These are phyloP conservation scores for Gnaphalium uliginosum DNA, from an alignment of 129 eudicot genomes.

Conservation along the genomic window DNA sequence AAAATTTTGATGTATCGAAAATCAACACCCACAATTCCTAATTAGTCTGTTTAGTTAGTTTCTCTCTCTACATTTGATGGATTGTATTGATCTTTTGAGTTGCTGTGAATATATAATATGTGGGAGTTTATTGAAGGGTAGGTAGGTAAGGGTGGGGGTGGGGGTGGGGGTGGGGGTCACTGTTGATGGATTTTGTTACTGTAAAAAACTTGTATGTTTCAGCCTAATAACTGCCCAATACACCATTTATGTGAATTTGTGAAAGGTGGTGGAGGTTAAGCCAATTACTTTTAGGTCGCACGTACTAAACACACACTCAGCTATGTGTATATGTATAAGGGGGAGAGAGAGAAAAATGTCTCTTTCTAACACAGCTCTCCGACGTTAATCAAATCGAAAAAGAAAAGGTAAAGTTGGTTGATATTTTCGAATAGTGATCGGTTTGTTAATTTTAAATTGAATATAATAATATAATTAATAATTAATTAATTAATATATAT, in stretches of 20 bases:
- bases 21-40: background rate
- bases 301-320: background rate
- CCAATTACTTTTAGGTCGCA: constrained; percentile 1
- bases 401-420: constrained; percentile 23
- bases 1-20: background rate
- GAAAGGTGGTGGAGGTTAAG: constrained; percentile 20
- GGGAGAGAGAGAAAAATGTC: constrained; percentile 31
- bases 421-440: background rate
- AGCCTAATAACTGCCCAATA: constrained; percentile 33
- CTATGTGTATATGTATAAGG: constrained; percentile 11
- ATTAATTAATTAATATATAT: too few species aligned
- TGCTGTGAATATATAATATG: constrained; percentile 5
- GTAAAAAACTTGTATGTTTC: constrained; percentile 15
- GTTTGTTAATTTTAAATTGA: too few species aligned
- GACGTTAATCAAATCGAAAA: constrained; percentile 94
- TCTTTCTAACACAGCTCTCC: constrained; percentile 57
- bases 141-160: background rate
- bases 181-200: constrained; percentile 39
- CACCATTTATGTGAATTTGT: constrained; percentile 27
- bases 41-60: background rate
- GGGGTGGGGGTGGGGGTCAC: constrained; percentile 2
- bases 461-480: background rate
- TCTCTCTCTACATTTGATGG: constrained; percentile 21
- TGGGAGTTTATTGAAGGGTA: constrained; percentile 16
- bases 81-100: background rate